Base-by-base conservation (phyloP, 306 rosid genomes). In the Begonia loranthoides region DNA sequence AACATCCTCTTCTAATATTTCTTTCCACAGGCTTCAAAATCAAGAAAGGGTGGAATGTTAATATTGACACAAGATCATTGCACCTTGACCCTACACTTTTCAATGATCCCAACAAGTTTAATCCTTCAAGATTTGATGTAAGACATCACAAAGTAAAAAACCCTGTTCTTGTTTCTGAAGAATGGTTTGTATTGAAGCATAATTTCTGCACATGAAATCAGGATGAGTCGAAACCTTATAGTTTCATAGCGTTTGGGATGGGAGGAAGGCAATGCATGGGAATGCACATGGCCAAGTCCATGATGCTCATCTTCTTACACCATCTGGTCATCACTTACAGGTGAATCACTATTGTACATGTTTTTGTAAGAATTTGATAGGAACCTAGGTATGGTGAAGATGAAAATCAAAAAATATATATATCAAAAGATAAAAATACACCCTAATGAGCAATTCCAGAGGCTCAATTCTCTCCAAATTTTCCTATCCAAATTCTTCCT, bases 261-360 rank as follows among this genome's bases (percentile, higher is more conserved):
- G 97, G 95, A 70, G 83, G 83, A 60, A 90, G 95, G 72, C 72
- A 76, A 12, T 90, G 97, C 51, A 78, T 85, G 0, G 97, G 97
- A 62, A 80, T 73, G 79, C 78, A 76, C 76, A 69, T 82, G 83
- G 95, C 95, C 49, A 76, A 79, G 63, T 74, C 83, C 58, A 82
- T 90, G 97, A 82, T 82, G 87, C 64, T 82, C 9, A 85, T 90
- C 62, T 82, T 90, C 63, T 87, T 90, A 52, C 82, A 86, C 63
- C 95, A 94, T 58, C 74, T 90, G 60, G 55, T 67, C 51, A 80
- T 81, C 58, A 64, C 71, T 49, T 82, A 66, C 81, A 72, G 82
- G 97, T 81, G 43, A 39, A 72, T 34, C 10, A 45, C 60, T 55
- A 12, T 6, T 36, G 36, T 1, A 45, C n/a, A 6, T 47, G 10